Evolutionary conservation across 1,139 yeast genomes (phyloP).

Genomic region (Protomyces pachydermus): DNA sequence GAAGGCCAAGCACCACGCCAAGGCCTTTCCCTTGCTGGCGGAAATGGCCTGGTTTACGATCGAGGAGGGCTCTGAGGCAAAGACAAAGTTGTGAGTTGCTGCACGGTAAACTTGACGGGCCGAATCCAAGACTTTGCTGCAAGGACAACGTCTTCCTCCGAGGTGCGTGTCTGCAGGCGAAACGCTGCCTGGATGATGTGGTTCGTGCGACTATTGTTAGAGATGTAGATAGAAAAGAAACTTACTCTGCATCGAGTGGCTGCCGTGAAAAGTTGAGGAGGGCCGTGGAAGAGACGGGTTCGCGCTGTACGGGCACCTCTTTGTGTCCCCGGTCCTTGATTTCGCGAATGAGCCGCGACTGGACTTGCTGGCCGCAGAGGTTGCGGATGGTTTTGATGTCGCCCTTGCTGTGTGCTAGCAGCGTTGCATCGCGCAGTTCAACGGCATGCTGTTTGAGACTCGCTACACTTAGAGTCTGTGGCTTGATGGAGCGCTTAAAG

Average conservation of each 20-base stretch:
- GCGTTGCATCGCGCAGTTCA: not conserved
- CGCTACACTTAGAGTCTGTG: not conserved
- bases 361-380: constrained; percentile 9
- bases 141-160: constrained; percentile 4
- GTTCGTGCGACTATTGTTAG: not conserved
- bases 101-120: constrained; percentile 10
- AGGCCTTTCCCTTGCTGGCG: constrained; percentile 47
- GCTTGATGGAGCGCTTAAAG: constrained; percentile 1
- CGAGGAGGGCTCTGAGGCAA: constrained; percentile 19
- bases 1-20: constrained; percentile 48
- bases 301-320: not conserved
- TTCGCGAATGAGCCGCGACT: constrained; percentile 8
- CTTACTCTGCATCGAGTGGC: constrained; percentile 4
- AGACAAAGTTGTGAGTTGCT: not conserved
- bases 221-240: not conserved
- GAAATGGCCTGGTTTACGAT: constrained; percentile 39
- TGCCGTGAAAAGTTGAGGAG: constrained; percentile 10
- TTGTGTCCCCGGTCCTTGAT: not conserved
- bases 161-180: not conserved
- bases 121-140: constrained; percentile 6
- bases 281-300: not conserved
- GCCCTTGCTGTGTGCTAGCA: not conserved
- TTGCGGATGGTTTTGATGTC: constrained; percentile 1
- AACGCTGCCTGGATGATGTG: constrained; percentile 9
- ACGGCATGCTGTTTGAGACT: not conserved